Evolutionary conservation across 495 filamentous ascomycete genomes (phyloP).

Genomic region (Podospora fimiseda): DNA sequence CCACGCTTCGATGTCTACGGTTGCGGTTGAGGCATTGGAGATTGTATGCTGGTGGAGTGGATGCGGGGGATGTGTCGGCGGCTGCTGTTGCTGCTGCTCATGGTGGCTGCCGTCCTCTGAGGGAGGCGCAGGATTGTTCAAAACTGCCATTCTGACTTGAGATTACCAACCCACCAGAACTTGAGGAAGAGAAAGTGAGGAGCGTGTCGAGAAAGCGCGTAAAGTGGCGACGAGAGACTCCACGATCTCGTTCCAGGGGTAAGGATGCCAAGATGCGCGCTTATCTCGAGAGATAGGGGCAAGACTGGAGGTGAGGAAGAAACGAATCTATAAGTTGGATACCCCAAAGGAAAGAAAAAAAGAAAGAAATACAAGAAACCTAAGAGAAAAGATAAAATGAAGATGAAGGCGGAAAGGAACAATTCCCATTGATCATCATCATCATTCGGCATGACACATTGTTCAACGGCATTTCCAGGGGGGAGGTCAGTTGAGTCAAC

Average conservation of each 20-base stretch:
- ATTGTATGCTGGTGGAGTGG: slow-evolving; percentile 22
- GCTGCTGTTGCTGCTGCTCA: slow-evolving; percentile 6
- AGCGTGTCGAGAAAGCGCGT: not conserved
- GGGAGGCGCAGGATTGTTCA: not conserved
- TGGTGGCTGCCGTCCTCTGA: slow-evolving; percentile 12
- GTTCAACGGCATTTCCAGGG: not conserved
- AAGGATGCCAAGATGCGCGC: not conserved
- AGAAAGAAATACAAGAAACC: not conserved
- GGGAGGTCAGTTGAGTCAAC: not conserved
- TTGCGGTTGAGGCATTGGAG: slow-evolving; percentile 27
- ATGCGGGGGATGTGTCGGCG: slow-evolving; percentile 11
- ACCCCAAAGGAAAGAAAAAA: not conserved
- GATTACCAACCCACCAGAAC: not conserved
- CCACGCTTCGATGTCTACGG: slow-evolving; percentile 46
- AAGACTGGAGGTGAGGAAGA: not conserved
- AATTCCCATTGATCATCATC: not conserved
- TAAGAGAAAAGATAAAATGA: not conserved
- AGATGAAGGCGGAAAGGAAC: not conserved
- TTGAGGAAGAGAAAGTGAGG: not conserved
- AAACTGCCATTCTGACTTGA: slow-evolving; percentile 19
- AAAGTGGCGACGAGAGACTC: slow-evolving; percentile 1
- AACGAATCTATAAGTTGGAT: too few species aligned
- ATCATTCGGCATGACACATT: not conserved
- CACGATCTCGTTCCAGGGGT: not conserved
- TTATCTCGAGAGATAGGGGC: not conserved